A percentile compares a stretch with the other conserved stretches of the same genome.
Conservation (phyloP, 441 rosid genomes). For the Raphanus hybrid region DNA sequence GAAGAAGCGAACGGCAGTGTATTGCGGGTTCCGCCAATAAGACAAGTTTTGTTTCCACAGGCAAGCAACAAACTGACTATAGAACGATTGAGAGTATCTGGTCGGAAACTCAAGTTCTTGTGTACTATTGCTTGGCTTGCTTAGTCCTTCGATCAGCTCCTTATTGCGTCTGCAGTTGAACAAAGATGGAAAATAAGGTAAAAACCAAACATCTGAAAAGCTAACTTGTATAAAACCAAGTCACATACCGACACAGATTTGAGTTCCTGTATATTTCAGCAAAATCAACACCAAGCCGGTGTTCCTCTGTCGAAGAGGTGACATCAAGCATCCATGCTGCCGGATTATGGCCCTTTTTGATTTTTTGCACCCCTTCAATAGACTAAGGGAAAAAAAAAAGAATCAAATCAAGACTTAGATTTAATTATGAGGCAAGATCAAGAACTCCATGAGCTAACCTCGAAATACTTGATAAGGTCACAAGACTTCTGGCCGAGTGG, state of each 20-base stretch:
- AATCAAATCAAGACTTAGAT: constrained; percentile 6
- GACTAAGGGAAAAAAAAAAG: constrained; percentile 49
- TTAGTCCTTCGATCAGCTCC: constrained; percentile 73
- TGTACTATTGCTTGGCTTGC: constrained; percentile 66
- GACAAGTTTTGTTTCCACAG: constrained; percentile 97
- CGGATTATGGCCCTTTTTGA: constrained; percentile 79
- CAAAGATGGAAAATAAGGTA: too few relatives aligned
- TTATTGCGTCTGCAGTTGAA: constrained; percentile 53
- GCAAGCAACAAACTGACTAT: constrained; percentile 82
- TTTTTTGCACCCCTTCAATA: constrained; percentile 83
- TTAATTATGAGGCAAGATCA: too few relatives aligned
- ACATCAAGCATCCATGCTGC: constrained; percentile 99
- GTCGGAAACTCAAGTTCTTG: constrained; percentile 81
- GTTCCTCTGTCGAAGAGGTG: constrained; percentile 77
- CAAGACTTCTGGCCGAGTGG: constrained; percentile 82
- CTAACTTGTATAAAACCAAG: neutral
- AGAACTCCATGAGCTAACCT: constrained; percentile 46
- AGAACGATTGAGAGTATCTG: constrained; percentile 75
- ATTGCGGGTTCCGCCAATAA: constrained; percentile 96
- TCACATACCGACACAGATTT: constrained; percentile 66
- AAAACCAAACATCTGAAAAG: too few relatives aligned
- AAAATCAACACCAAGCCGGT: constrained; percentile 75
- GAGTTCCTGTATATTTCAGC: constrained; percentile 87
- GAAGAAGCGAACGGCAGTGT: constrained; percentile 96
- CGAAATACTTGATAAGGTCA: constrained; percentile 83